Percentiles rank a stretch among this genome's conserved stretches.
Conservation (phyloP, 2,329 filamentous ascomycete genomes). For the Orbilia blumenaviensis region DNA sequence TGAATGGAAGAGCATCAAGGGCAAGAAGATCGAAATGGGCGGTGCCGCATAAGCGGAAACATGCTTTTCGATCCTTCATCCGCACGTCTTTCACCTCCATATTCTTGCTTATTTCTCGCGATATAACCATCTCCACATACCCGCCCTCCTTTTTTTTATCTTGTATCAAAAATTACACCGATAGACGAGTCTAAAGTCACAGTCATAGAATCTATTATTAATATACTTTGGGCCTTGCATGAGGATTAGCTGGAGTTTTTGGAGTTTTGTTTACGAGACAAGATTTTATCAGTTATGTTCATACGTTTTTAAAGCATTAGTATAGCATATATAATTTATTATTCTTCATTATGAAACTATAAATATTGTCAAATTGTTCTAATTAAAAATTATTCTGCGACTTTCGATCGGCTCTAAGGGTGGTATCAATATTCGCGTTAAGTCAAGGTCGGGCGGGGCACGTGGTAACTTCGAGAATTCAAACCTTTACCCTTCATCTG, state of each 20-base stretch:
- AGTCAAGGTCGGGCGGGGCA: no score
- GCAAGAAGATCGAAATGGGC: constrained; percentile 57
- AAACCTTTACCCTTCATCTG: no score
- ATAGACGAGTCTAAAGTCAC: constrained; percentile 12
- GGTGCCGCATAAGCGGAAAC: constrained; percentile 42
- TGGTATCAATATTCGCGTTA: background rate
- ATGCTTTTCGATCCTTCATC: background rate
- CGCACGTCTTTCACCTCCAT: background rate
- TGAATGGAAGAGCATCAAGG: constrained; percentile 65
- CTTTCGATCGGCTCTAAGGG: no score
- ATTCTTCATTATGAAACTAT: background rate
- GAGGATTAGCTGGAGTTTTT: constrained; percentile 26
- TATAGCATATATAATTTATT: background rate
- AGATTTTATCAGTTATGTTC: background rate
- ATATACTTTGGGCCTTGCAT: constrained; percentile 16
- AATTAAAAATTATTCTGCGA: no score
- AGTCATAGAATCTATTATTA: constrained; percentile 26
- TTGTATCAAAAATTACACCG: constrained; percentile 8
- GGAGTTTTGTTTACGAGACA: constrained; percentile 12
- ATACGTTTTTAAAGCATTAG: background rate
- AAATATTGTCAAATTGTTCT: no score
- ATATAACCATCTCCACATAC: constrained; percentile 35
- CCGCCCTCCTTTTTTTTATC: background rate
- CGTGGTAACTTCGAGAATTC: no score
- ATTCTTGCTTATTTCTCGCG: background rate